Evolutionary conservation across 1,139 yeast genomes (phyloP).

Genomic region (Fermentozyma sake): DNA sequence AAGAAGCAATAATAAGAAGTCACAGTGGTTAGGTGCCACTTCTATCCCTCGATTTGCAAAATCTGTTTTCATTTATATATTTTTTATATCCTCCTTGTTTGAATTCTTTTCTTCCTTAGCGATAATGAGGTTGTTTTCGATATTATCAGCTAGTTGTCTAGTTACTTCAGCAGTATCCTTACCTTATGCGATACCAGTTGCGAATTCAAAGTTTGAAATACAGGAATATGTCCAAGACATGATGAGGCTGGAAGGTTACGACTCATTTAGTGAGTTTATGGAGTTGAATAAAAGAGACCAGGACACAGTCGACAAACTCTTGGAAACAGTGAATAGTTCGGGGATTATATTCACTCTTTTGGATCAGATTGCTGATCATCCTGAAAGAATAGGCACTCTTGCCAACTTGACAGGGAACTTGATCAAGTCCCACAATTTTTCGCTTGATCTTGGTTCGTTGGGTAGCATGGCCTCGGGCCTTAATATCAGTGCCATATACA

Average conservation of each 20-base stretch:
- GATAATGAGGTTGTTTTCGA: conserved; percentile 8
- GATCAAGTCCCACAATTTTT: conserved; percentile 5
- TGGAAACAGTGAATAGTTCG: conserved; percentile 29
- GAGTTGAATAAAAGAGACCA: conserved; percentile 2
- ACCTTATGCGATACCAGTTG: conserved; percentile 18
- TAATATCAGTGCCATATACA: conserved; percentile 23
- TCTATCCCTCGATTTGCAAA: too few relatives aligned
- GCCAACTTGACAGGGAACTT: conserved; percentile 28
- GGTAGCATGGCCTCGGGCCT: conserved; percentile 11
- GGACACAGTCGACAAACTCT: conserved; percentile 8
- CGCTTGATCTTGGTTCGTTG: conserved; percentile 5
- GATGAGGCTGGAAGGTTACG: conserved; percentile 1
- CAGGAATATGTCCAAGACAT: conserved; percentile 9
- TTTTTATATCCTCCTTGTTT: too few relatives aligned
- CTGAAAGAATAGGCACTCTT: conserved; percentile 23
- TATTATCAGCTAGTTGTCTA: conserved; percentile 7
- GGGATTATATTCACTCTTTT: conserved; percentile 35
- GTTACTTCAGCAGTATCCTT: conserved; percentile 10
- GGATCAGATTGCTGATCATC: conserved; percentile 32
- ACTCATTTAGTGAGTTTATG: neutral
- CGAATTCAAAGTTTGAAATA: conserved; percentile 15
- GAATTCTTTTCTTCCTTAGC: neutral
- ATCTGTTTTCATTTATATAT: too few relatives aligned
- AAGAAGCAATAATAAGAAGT: too few relatives aligned
- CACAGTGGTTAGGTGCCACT: too few relatives aligned